These are phyloP conservation scores for Suhomyces anneliseae DNA, from an alignment of 1,139 yeast genomes.

Conservation along the genomic window DNA sequence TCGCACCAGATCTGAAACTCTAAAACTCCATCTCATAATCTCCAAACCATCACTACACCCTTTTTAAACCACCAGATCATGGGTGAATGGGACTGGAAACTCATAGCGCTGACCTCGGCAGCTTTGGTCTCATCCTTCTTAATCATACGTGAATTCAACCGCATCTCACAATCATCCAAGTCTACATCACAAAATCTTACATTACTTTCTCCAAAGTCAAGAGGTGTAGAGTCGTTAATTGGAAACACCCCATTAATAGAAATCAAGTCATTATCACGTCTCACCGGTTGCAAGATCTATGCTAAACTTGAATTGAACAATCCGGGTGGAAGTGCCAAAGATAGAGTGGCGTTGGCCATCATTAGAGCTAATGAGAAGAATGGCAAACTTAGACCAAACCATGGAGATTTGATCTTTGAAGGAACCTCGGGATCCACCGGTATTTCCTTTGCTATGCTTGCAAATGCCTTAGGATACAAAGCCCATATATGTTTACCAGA, in stretches of 20 bases:
- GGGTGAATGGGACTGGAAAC: slow-evolving; percentile 7
- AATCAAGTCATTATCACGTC: slow-evolving; percentile 67
- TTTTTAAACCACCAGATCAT: neutral
- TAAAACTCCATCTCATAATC: neutral
- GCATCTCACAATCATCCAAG: neutral
- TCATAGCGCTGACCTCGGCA: slow-evolving; percentile 9
- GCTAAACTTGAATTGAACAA: slow-evolving; percentile 85
- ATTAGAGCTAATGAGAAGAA: slow-evolving; percentile 62
- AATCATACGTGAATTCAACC: slow-evolving; percentile 10
- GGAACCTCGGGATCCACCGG: slow-evolving; percentile 98
- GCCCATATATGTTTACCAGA: slow-evolving; percentile 95
- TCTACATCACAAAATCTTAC: slow-evolving; percentile 4
- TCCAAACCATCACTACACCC: neutral
- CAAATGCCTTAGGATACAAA: slow-evolving; percentile 82
- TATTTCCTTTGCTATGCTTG: slow-evolving; percentile 84
- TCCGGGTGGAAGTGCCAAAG: slow-evolving; percentile 97
- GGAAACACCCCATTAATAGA: slow-evolving; percentile 91
- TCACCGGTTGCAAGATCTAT: slow-evolving; percentile 79
- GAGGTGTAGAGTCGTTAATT: slow-evolving; percentile 56
- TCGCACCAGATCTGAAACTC: no score
- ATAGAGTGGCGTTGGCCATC: slow-evolving; percentile 87
- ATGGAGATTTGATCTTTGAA: slow-evolving; percentile 72
- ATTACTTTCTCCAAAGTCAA: slow-evolving; percentile 29
- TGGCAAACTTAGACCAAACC: slow-evolving; percentile 58
- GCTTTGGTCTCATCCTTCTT: slow-evolving; percentile 10